Evolutionary conservation across 2,329 filamentous ascomycete species (phyloP), one percentile per base, ranked within the genome.

Genomic region (Coleophoma crateriformis): DNA sequence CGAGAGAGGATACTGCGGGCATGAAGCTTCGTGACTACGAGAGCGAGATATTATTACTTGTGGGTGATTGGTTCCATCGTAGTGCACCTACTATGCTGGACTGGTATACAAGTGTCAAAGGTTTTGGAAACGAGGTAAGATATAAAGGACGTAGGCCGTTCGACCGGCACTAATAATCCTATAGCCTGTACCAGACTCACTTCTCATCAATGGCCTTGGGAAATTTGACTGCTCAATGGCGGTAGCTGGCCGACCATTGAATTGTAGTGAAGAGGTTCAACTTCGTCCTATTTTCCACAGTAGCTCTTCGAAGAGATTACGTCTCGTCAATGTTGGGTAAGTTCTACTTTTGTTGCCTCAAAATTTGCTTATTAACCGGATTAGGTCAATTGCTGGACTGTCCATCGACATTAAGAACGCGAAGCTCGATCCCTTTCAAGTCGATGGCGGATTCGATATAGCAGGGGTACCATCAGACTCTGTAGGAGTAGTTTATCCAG

Each of bases 11-110:
- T 3, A 49, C 54, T 7, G 46, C 56, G n/a, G 46, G 55, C 7
- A 54, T 45, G 40, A 27, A 22, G 1, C 4, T 11, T 3, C 61
- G 60, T 49, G 44, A 47, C 1, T 70, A 68, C 48, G 60, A 69
- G 3, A 64, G 68, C 37, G 74, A 76, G 40, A 45, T 71, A 10
- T 53, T 76, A 12, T 59, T 77, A n/a, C 58, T 77, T 13, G 61
- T 75, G 35, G 72, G 73, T 7, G 74, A 77, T 54, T 76, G 73
- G 73, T 77, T 76, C 55, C 73, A 76, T 58, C 62, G 65, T 13
- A 57, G 64, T 19, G 68, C 70, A 2, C 52, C 55, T 6, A 65
- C 74, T 15, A 67, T 74, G 33, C 58, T 74, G 7, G 63, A 59
- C 6, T 73, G 70, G 67, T 76, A 73, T 52, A 66, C 69, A 57